Base-by-base conservation (phyloP, 805 yeast species). In the Ogataea ramenticola region DNA sequence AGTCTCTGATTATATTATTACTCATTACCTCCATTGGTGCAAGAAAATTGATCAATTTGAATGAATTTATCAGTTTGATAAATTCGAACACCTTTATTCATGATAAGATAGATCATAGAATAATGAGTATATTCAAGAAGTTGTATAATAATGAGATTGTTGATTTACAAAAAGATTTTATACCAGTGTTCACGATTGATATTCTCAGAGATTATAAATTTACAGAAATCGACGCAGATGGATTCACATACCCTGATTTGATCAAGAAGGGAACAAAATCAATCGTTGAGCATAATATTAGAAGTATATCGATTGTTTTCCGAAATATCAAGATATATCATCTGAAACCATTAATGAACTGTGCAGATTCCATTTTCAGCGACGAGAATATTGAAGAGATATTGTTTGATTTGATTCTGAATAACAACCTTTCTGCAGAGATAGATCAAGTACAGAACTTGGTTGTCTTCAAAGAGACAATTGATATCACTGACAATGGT, bases 381-480 rank as follows among this genome's bases (percentile, higher is more conserved):
- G 36, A 33, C 7, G 21, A n/a, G 12, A 9, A 16, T 4, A 19
- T 34, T 4, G 3, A 5, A 7, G 37, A 55, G 19, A 11, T 49
- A 14, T 22, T 56, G 5, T 40, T 51, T 12, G 45, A 46, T n/a
- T 41, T 59, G 33, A 49, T 55, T 10, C 17, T 50, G 19, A 52
- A 50, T 17, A 52, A 49, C 27, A 52, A 57, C 22, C 27, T 61
- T 1, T 29, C 40, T n/a, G 64, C 57, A 5, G 40, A 43, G 20
- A 48, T 62, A 2, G 60, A 62, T 43, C 53, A 59, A 35, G 51
- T 49, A 16, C 10, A 6, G 8, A 46, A 43, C 9, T 38, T 41
- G 2, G 47, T 60, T 9, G 35, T 43, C 20, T 60, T 60, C 42
- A 32, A 6, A 24, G 10, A 10, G 10, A 6, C 27, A 24, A 10